These are phyloP conservation scores for Eucalyptus virginea DNA, from an alignment of 345 rosid genomes.

Conservation along the genomic window DNA sequence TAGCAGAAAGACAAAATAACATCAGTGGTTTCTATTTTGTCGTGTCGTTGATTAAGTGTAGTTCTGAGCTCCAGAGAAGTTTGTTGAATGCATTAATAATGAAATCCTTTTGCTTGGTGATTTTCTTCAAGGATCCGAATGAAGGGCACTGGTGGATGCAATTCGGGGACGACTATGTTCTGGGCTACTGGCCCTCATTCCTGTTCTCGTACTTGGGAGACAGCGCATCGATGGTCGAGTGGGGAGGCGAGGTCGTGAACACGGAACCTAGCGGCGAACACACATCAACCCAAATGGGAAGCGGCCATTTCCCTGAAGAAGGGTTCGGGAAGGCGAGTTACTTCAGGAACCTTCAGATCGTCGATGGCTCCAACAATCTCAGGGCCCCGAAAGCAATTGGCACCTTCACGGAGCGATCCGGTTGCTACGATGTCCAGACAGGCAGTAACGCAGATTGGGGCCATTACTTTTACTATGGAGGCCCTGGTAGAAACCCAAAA, in stretches of 20 bases:
- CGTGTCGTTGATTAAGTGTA: neutral
- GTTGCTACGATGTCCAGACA: slow-evolving; percentile 37
- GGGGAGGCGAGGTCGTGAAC: slow-evolving; percentile 54
- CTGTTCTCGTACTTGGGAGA: slow-evolving; percentile 41
- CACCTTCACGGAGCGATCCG: slow-evolving; percentile 31
- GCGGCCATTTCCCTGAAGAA: slow-evolving; percentile 41
- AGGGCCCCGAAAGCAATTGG: slow-evolving; percentile 29
- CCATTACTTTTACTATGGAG: slow-evolving; percentile 43
- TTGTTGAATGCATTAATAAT: neutral
- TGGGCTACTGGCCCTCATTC: slow-evolving; percentile 47
- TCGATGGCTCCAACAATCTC: slow-evolving; percentile 36
- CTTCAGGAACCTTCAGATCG: slow-evolving; percentile 38
- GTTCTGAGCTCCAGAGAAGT: neutral
- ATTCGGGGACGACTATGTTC: slow-evolving; percentile 26
- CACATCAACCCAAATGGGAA: slow-evolving; percentile 49
- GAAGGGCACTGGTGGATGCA: slow-evolving; percentile 59
- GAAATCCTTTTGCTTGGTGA: neutral
- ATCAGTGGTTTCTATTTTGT: neutral
- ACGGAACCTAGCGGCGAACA: slow-evolving; percentile 22
- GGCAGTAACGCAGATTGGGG: slow-evolving; percentile 38
- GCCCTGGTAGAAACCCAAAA: slow-evolving; percentile 36
- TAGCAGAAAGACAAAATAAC: neutral
- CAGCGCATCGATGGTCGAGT: slow-evolving; percentile 41
- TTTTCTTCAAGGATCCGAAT: slow-evolving; percentile 25
- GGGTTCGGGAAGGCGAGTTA: slow-evolving; percentile 43